Evolutionary conservation across 768 basidiomycete species (phyloP).

Genomic region (Russula earlei): DNA sequence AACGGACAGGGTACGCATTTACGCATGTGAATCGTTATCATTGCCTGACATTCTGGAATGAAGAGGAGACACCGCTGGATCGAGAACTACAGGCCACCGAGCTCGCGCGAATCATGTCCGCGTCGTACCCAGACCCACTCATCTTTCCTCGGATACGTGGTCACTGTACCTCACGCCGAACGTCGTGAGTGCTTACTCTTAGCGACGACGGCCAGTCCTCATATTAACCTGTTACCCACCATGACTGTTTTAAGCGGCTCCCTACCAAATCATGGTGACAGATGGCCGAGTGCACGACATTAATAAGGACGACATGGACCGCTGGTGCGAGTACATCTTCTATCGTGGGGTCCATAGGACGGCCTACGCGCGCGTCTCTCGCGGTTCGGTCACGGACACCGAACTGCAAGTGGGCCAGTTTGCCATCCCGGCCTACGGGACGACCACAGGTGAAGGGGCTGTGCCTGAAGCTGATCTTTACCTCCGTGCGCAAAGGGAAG

Average conservation of each 20-base stretch:
- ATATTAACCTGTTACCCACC: not conserved
- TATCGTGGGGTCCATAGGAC: constrained; percentile 75
- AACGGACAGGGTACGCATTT: constrained; percentile 70
- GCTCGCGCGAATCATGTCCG: constrained; percentile 70
- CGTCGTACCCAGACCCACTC: constrained; percentile 58
- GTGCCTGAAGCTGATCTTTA: constrained; percentile 57
- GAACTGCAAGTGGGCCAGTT: constrained; percentile 87
- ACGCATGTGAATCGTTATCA: not conserved
- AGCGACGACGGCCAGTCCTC: not conserved
- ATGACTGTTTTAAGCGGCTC: constrained; percentile 41
- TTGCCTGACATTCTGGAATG: not conserved
- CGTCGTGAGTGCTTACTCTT: constrained; percentile 41
- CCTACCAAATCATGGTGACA: constrained; percentile 66
- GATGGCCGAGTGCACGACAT: constrained; percentile 78
- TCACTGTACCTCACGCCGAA: constrained; percentile 53
- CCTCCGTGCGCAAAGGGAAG: constrained; percentile 55
- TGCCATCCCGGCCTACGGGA: constrained; percentile 54
- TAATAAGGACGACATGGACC: constrained; percentile 58
- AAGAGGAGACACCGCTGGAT: constrained; percentile 86
- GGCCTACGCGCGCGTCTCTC: constrained; percentile 73
- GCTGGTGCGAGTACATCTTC: constrained; percentile 89
- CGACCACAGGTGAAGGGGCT: constrained; percentile 44
- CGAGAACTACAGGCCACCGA: constrained; percentile 77
- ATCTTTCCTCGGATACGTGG: constrained; percentile 79
- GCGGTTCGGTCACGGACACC: constrained; percentile 81